A percentile compares a stretch with the other conserved stretches of the same genome.
Evolutionary conservation across 2,329 filamentous ascomycete species (phyloP).

Genomic region (Botrytis galanthina): DNA sequence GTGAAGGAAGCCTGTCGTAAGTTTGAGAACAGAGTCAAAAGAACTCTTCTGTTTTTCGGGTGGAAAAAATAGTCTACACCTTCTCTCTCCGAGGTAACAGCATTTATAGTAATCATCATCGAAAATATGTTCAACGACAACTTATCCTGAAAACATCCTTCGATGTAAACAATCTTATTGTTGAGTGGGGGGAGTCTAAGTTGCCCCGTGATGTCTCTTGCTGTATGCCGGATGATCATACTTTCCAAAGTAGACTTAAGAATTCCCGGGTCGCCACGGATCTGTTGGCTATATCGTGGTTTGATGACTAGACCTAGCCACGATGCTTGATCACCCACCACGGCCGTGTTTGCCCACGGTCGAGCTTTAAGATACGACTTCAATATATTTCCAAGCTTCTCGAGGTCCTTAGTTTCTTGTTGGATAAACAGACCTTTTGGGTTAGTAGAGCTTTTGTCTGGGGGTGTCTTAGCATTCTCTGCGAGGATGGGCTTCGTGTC

Average conservation of each 20-base stretch:
- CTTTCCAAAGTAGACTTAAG: constrained; percentile 70
- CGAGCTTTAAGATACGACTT: constrained; percentile 70
- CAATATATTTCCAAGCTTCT: constrained; percentile 64
- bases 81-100: constrained; percentile 79
- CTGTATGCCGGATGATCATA: constrained; percentile 76
- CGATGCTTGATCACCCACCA: constrained; percentile 54
- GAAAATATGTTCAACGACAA: constrained; percentile 81
- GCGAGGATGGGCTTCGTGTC: no score
- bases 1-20: constrained; percentile 83
- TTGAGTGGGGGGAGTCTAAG: constrained; percentile 67
- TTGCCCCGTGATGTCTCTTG: constrained; percentile 65
- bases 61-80: constrained; percentile 91
- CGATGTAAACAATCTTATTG: constrained; percentile 69
- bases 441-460: background rate
- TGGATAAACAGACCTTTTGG: constrained; percentile 27
- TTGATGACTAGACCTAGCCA: constrained; percentile 74
- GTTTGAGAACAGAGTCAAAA: constrained; percentile 71
- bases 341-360: constrained; percentile 68
- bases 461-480: background rate
- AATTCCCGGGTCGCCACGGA: constrained; percentile 58
- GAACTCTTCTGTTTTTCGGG: constrained; percentile 62
- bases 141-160: constrained; percentile 82
- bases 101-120: constrained; percentile 80
- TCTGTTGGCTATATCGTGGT: constrained; percentile 49
- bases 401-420: constrained; percentile 61